Evolutionary conservation across 202 grass and related monocot species (phyloP).

Genomic region (Dendrocalamus latiflorus): DNA sequence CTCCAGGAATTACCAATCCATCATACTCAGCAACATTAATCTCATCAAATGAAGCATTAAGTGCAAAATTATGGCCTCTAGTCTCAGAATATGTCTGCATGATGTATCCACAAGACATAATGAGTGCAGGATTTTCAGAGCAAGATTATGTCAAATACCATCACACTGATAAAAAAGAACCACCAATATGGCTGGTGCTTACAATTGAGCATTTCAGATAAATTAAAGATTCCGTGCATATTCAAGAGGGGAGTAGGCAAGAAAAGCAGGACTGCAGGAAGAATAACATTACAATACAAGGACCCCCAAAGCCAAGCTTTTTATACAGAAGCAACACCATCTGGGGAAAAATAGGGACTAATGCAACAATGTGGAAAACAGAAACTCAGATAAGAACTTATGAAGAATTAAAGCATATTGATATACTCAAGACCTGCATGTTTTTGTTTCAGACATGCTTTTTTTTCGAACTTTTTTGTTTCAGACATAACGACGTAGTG

Average conservation of each 20-base stretch:
- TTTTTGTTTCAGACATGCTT: not conserved
- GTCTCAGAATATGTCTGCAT: conserved; percentile 79
- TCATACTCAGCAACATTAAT: conserved; percentile 47
- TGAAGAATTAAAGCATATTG: not conserved
- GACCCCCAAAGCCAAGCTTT: not conserved
- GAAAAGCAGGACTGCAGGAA: not conserved
- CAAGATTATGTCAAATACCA: not conserved
- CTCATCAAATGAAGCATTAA: conserved; percentile 72
- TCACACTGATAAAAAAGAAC: not conserved
- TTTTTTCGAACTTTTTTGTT: not conserved
- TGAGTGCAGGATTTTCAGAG: not conserved
- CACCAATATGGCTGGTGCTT: not conserved
- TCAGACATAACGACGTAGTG: not conserved
- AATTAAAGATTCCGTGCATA: not conserved
- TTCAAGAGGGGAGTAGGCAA: not conserved
- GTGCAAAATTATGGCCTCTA: conserved; percentile 81
- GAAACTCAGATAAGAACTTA: not conserved
- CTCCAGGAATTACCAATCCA: conserved; percentile 86
- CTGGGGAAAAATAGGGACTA: not conserved
- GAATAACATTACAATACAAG: not conserved
- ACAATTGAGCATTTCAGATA: not conserved
- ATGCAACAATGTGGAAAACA: not conserved
- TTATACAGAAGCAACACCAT: conserved; percentile 1
- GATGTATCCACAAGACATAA: not conserved
- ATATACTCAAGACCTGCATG: not conserved